Evolutionary conservation across 495 filamentous ascomycete genomes (phyloP).

Genomic region (Apodospora peruviana): DNA sequence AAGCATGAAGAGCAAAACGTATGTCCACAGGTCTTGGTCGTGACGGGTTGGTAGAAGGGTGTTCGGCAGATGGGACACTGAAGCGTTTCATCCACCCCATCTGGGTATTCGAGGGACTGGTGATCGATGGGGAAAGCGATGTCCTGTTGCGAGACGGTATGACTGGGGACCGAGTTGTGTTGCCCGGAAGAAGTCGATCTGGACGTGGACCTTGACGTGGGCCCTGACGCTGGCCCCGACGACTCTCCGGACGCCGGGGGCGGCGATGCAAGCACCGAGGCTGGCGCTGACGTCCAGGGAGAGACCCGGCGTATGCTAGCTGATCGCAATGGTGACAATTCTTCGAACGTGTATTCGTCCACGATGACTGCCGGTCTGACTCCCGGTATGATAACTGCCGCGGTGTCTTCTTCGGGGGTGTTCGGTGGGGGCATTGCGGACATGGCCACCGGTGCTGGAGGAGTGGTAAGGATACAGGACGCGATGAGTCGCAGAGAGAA

Average conservation of each 20-base stretch:
- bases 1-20: slow-evolving; percentile 72
- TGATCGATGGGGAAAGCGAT: slow-evolving; percentile 45
- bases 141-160: neutral
- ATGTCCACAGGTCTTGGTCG: slow-evolving; percentile 56
- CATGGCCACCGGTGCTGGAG: neutral
- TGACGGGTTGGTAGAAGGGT: slow-evolving; percentile 66
- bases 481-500: neutral
- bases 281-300: neutral
- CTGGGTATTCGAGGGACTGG: slow-evolving; percentile 64
- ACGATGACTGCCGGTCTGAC: neutral
- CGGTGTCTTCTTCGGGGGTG: slow-evolving; percentile 13
- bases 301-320: neutral
- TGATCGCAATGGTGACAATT: neutral
- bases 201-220: too few species aligned
- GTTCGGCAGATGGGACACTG: slow-evolving; percentile 80
- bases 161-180: too few species aligned
- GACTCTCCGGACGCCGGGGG: neutral
- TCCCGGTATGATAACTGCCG: neutral
- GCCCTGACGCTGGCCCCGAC: neutral
- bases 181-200: neutral
- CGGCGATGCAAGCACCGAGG: neutral
- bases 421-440: slow-evolving; percentile 3
- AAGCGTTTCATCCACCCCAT: slow-evolving; percentile 66
- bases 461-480: too few species aligned
- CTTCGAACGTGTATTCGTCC: too few species aligned